Percentiles rank a stretch among this genome's conserved stretches.
These are phyloP conservation scores for Penicillium corylophilum DNA, from an alignment of 2,329 filamentous ascomycete species.

Conservation along the genomic window DNA sequence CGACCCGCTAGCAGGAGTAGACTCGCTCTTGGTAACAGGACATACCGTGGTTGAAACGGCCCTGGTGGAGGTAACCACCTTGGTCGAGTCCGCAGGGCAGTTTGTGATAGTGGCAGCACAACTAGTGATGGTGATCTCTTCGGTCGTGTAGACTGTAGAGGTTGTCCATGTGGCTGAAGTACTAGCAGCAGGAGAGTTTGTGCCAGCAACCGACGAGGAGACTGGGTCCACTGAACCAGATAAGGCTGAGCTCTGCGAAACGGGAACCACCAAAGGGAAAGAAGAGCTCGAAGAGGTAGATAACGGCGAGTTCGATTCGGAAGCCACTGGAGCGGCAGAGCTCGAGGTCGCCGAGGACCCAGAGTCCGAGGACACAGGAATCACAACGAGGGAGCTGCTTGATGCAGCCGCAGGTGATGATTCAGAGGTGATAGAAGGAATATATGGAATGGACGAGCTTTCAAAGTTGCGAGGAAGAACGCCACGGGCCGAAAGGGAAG, in stretches of 20 bases:
- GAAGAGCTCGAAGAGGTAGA: not conserved
- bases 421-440: not conserved
- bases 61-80: not conserved
- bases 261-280: not conserved
- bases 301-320: not conserved
- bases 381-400: not conserved
- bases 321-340: not conserved
- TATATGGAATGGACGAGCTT: not conserved
- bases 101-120: not conserved
- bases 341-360: not conserved
- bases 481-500: not conserved
- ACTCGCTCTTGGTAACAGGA: not conserved
- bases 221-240: not conserved
- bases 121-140: not conserved
- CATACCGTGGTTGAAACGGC: not conserved
- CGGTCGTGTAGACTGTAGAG: not conserved
- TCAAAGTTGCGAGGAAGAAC: not conserved
- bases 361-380: not conserved
- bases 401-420: not conserved
- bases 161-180: slow-evolving; percentile 7
- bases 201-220: not conserved
- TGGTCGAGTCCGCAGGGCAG: not conserved
- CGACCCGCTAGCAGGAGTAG: not conserved
- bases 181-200: slow-evolving; percentile 1
- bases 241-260: not conserved